phyloP scores from a whole-genome alignment of 2,329 filamentous ascomycete species.

The Venturia oleaginea region DNA sequence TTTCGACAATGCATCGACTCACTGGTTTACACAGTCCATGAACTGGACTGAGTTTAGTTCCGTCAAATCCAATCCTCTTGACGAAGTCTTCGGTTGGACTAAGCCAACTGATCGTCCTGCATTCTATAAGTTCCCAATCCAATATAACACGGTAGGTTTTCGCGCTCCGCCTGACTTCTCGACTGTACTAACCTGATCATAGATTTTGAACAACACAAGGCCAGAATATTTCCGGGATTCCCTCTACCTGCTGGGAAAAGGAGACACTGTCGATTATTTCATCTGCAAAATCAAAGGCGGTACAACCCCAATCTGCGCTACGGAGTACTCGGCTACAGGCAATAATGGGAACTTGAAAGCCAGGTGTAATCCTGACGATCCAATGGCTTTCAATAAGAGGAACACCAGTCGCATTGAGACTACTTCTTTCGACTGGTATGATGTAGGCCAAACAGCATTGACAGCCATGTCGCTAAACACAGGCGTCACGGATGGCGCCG shows the following conservation, averaged over 20 bases:
- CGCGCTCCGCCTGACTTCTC: too few relatives aligned
- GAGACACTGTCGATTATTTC: slow-evolving; percentile 43
- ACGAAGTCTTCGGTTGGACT: slow-evolving; percentile 64
- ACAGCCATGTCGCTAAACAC: slow-evolving; percentile 34
- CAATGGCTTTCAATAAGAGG: slow-evolving; percentile 46
- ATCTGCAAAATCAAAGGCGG: slow-evolving; percentile 60
- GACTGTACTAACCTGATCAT: background rate
- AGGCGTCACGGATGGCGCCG: slow-evolving; percentile 34
- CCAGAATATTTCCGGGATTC: slow-evolving; percentile 34
- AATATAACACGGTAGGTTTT: slow-evolving; percentile 53
- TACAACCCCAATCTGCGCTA: slow-evolving; percentile 57
- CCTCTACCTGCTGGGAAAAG: slow-evolving; percentile 58
- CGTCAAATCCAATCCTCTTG: slow-evolving; percentile 49
- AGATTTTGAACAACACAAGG: slow-evolving; percentile 27
- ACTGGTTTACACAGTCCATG: background rate
- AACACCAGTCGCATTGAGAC: slow-evolving; percentile 47
- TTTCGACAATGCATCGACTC: background rate
- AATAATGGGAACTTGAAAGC: slow-evolving; percentile 51
- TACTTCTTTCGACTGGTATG: slow-evolving; percentile 32
- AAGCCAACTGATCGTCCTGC: slow-evolving; percentile 22
- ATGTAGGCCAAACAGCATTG: slow-evolving; percentile 35
- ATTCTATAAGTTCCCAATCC: slow-evolving; percentile 42
- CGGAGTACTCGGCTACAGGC: slow-evolving; percentile 37
- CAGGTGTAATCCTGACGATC: slow-evolving; percentile 48
- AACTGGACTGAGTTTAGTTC: slow-evolving; percentile 30